These are phyloP conservation scores for Sporothrix brunneoviolacea DNA, from an alignment of 2,329 filamentous ascomycete genomes.

Conservation along the genomic window DNA sequence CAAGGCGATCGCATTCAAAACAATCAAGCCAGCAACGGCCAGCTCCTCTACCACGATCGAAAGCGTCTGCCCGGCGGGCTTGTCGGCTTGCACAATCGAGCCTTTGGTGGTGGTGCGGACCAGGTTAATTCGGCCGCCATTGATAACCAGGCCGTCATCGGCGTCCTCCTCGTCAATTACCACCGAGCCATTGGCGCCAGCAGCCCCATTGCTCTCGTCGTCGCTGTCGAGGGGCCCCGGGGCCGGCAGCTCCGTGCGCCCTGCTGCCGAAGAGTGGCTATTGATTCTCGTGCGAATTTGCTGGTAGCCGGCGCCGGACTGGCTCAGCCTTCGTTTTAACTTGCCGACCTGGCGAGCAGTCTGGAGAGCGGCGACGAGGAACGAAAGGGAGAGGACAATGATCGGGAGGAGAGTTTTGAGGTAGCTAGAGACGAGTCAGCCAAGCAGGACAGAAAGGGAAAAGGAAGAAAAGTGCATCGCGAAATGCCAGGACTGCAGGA, in stretches of 20 bases:
- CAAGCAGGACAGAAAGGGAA: not conserved
- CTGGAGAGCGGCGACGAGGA: constrained; percentile 58
- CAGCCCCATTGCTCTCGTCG: constrained; percentile 46
- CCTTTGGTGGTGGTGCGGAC: constrained; percentile 56
- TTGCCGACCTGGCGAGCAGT: constrained; percentile 46
- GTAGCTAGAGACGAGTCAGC: constrained; percentile 48
- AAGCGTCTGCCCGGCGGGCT: constrained; percentile 64
- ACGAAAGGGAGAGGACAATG: constrained; percentile 61
- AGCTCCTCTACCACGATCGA: constrained; percentile 68
- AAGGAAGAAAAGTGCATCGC: not conserved
- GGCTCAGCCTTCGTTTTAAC: constrained; percentile 37
- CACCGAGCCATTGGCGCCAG: constrained; percentile 21
- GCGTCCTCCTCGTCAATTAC: constrained; percentile 33
- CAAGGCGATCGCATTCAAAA: constrained; percentile 60
- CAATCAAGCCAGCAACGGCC: constrained; percentile 65
- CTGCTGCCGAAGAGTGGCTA: constrained; percentile 20
- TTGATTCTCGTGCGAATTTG: constrained; percentile 9
- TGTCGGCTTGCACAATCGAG: constrained; percentile 65
- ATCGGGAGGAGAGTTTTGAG: constrained; percentile 76
- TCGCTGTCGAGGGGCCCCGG: constrained; percentile 30
- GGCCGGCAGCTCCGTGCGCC: constrained; percentile 48
- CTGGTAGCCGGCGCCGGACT: constrained; percentile 8
- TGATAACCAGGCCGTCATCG: constrained; percentile 53
- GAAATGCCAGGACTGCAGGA: not conserved
- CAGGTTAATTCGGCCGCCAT: constrained; percentile 50